A percentile compares a stretch with the other conserved stretches of the same genome.
Conservation (phyloP, 495 filamentous ascomycete species). For the Hyaloscypha finlandica region DNA sequence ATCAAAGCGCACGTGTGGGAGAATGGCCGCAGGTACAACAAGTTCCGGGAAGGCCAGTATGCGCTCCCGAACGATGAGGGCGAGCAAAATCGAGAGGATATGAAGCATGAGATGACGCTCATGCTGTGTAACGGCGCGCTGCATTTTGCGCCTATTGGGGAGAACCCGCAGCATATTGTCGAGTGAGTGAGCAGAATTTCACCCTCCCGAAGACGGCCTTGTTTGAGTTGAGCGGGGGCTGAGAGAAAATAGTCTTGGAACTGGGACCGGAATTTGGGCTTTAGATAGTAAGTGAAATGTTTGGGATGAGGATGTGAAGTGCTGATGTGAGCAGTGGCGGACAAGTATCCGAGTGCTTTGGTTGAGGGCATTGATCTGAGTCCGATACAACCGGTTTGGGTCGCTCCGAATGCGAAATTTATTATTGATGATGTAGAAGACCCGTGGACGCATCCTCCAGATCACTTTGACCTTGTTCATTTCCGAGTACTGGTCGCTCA, state of each 20-base stretch:
- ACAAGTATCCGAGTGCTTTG: conserved; percentile 43
- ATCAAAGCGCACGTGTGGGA: conserved; percentile 45
- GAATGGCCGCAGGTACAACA: conserved; percentile 59
- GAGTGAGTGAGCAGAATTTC: conserved; percentile 28
- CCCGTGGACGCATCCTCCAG: conserved; percentile 37
- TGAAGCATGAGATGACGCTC: conserved; percentile 46
- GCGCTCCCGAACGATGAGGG: conserved; percentile 36
- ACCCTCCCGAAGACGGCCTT: not conserved
- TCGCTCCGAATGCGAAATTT: conserved; percentile 47
- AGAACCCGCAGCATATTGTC: conserved; percentile 44
- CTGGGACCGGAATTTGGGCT: conserved; percentile 64
- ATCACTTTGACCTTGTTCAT: conserved; percentile 42
- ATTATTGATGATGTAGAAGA: conserved; percentile 50
- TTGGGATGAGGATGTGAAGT: not conserved
- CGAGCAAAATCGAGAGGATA: conserved; percentile 25
- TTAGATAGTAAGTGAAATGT: conserved; percentile 37
- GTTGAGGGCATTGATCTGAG: conserved; percentile 36
- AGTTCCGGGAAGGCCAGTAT: conserved; percentile 54
- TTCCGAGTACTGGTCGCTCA: conserved; percentile 36
- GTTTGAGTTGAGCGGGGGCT: not conserved
- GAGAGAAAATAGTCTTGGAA: conserved; percentile 35
- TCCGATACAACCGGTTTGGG: conserved; percentile 45
- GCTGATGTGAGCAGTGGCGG: conserved; percentile 38
- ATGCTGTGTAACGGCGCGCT: conserved; percentile 35
- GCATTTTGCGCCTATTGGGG: conserved; percentile 29